phyloP scores from a whole-genome alignment of 768 basidiomycete genomes.

The Suillus hirtellus region DNA sequence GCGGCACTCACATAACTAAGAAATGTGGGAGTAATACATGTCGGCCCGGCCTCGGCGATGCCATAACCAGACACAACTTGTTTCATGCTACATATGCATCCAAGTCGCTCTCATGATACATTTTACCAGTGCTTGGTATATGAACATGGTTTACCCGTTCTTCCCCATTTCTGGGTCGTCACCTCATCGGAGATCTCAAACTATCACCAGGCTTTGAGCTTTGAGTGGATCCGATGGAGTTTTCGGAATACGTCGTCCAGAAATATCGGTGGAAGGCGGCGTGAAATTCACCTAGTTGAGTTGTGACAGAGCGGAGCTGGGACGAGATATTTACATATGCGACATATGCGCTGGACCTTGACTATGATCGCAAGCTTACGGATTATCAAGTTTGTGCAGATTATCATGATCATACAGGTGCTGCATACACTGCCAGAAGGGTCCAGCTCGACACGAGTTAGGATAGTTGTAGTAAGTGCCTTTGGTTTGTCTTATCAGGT shows the following conservation, averaged over 20 bases:
- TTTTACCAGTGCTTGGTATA: constrained; percentile 44
- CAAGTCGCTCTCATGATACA: constrained; percentile 46
- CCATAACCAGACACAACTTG: constrained; percentile 23
- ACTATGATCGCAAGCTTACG: constrained; percentile 52
- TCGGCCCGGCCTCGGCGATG: too few relatives aligned
- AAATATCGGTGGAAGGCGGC: constrained; percentile 53
- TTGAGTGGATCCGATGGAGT: constrained; percentile 46
- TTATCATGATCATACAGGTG: constrained; percentile 51
- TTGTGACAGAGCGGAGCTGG: constrained; percentile 50
- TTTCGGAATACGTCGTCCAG: constrained; percentile 53
- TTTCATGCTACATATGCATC: constrained; percentile 40
- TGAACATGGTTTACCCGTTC: constrained; percentile 53
- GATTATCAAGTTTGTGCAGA: constrained; percentile 67
- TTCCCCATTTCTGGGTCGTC: constrained; percentile 56
- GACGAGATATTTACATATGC: constrained; percentile 53
- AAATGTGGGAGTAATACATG: too few relatives aligned
- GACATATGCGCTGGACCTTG: constrained; percentile 56
- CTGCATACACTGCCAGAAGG: constrained; percentile 56
- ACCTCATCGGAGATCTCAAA: constrained; percentile 48
- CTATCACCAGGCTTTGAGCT: constrained; percentile 47
- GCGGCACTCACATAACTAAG: too few relatives aligned
- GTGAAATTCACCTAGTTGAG: constrained; percentile 57
- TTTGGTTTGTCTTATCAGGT: neutral
- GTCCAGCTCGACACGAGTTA: constrained; percentile 37
- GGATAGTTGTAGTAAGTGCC: constrained; percentile 10